These are phyloP conservation scores for Tetrahymena thermophila DNA, from an alignment of 73 alveolate genomes.

Conservation along the genomic window DNA sequence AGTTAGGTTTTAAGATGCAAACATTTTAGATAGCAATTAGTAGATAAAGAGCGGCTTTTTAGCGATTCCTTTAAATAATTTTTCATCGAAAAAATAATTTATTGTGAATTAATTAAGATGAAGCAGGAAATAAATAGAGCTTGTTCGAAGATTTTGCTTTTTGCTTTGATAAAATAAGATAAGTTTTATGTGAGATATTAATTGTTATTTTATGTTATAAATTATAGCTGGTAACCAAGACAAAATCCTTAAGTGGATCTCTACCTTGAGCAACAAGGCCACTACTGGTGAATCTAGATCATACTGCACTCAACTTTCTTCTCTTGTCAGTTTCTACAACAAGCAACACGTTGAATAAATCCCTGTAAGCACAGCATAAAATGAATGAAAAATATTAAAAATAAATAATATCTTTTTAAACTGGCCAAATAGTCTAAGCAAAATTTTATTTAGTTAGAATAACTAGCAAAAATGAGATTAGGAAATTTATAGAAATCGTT, in stretches of 20 bases:
- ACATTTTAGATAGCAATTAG: background rate
- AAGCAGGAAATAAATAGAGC: background rate
- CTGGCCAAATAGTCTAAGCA: background rate
- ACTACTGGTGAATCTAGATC: slow-evolving; percentile 21
- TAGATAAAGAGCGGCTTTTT: background rate
- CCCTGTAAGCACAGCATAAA: background rate
- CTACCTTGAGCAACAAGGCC: slow-evolving; percentile 34
- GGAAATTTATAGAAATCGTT: background rate
- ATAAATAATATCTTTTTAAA: too few relatives aligned
- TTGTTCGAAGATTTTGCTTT: background rate
- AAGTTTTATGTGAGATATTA: background rate
- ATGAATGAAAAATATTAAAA: background rate
- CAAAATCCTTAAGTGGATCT: slow-evolving; percentile 24
- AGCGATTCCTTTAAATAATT: background rate
- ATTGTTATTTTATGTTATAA: background rate
- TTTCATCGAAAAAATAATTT: background rate
- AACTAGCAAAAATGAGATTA: too few relatives aligned
- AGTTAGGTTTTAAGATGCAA: background rate
- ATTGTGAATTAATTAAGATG: background rate
- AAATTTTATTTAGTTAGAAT: too few relatives aligned
- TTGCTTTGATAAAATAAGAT: background rate
- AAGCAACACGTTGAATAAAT: slow-evolving; percentile 5
- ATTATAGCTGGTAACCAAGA: slow-evolving; percentile 16
- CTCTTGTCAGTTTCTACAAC: slow-evolving; percentile 35
- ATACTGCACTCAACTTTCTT: slow-evolving; percentile 31